Conservation (phyloP, 768 basidiomycete species). For the Dacryopinax primogenitus region DNA sequence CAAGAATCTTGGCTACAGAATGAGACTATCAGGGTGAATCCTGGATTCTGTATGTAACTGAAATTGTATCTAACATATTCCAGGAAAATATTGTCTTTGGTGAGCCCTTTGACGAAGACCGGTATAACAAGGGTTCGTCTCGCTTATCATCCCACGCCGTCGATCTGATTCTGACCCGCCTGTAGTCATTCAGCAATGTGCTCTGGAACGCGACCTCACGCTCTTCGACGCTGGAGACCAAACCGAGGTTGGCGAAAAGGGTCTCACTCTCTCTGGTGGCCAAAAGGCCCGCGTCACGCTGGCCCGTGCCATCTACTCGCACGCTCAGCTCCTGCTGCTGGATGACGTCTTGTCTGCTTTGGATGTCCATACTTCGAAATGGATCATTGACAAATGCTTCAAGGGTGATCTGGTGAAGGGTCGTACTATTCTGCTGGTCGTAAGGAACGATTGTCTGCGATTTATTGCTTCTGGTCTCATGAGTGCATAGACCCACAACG, state of each 20-base stretch:
- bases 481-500: slow-evolving; percentile 26
- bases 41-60: neutral
- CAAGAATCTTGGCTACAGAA: slow-evolving; percentile 44
- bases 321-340: slow-evolving; percentile 24
- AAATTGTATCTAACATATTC: neutral
- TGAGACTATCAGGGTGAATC: slow-evolving; percentile 15
- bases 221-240: slow-evolving; percentile 26
- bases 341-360: slow-evolving; percentile 31
- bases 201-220: slow-evolving; percentile 24
- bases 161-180: neutral
- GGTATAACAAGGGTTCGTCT: slow-evolving; percentile 19
- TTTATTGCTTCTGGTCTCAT: neutral
- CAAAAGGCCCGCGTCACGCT: slow-evolving; percentile 29
- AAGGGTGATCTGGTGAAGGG: slow-evolving; percentile 36
- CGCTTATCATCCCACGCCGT: neutral
- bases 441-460: slow-evolving; percentile 21
- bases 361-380: slow-evolving; percentile 31
- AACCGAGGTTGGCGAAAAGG: slow-evolving; percentile 29
- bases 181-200: slow-evolving; percentile 9
- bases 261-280: slow-evolving; percentile 25
- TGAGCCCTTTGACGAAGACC: slow-evolving; percentile 22
- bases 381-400: slow-evolving; percentile 36
- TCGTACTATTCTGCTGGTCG: slow-evolving; percentile 44
- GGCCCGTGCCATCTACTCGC: slow-evolving; percentile 26
- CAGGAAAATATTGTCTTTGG: slow-evolving; percentile 28